These are phyloP conservation scores for Penicillium digitatum DNA, from an alignment of 2,329 filamentous ascomycete species.

Conservation along the genomic window DNA sequence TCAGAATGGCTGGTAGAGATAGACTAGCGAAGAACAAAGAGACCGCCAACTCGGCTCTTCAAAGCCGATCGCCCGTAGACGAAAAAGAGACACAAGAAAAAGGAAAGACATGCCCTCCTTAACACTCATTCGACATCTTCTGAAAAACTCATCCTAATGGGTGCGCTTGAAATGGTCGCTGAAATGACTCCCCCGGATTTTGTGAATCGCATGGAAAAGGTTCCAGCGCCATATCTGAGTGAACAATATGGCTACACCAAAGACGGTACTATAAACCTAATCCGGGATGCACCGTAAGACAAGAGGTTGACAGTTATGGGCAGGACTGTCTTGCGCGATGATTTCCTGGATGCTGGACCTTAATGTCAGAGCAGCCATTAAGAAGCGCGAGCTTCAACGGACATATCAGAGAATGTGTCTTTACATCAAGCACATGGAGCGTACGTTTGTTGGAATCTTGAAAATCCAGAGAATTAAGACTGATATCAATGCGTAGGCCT, in stretches of 20 bases:
- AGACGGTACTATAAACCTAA: background rate
- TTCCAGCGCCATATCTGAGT: slow-evolving; percentile 1
- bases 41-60: background rate
- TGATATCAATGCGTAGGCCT: background rate
- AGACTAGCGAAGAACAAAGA: background rate
- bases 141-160: background rate
- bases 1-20: background rate
- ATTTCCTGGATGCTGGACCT: slow-evolving; percentile 9
- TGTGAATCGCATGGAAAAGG: slow-evolving; percentile 3
- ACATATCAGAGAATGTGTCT: slow-evolving; percentile 3
- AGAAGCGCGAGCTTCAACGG: slow-evolving; percentile 5
- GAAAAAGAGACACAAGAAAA: background rate
- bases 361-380: slow-evolving; percentile 1
- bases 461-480: background rate
- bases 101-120: background rate
- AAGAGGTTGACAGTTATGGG: background rate
- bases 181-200: background rate
- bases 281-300: background rate
- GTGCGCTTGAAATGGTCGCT: background rate
- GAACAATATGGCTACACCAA: background rate
- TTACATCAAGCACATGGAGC: slow-evolving; percentile 7
- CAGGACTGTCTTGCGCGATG: slow-evolving; percentile 5
- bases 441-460: background rate
- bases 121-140: background rate
- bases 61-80: background rate